Base-by-base conservation (phyloP, 768 basidiomycete species). In the Mycena venus region DNA sequence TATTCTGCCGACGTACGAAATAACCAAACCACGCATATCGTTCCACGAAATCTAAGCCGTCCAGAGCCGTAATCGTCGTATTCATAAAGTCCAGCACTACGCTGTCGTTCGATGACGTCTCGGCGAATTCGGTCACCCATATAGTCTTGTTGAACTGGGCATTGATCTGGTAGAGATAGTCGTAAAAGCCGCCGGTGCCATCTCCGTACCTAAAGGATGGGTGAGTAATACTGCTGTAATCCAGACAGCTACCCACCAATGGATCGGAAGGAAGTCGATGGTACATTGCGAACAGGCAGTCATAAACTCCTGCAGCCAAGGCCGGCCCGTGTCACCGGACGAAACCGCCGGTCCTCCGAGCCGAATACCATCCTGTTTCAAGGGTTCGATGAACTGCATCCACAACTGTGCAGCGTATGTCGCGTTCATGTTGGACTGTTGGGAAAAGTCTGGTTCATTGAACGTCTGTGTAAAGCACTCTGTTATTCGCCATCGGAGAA, bases 101-200 rank as follows among this genome's bases (percentile, higher is more conserved):
- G 53, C 82, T 82, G 59, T 82, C 81, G 77, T 88, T 88, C 55
- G 83, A 79, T 38, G 89, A 88, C 56, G 88, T 90, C 68, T 90
- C 90, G 0, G 90, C 90, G 79, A 85, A 92, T 75, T 92, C 92
- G 6, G 92, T 92, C 7, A 93, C 86, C 92, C 92, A 93, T 21
- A 92, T 83, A 3, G 90, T 88, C 32, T 82, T 81, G 56, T 90
- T 73, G 63, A 86, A 93, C 10, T 86, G 81, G 8, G 82, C 79
- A 73, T 91, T 88, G 55, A 91, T 86, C 74, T 89, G 85, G 80
- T 87, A 85, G 31, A 93, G 80, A 75, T 92, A 91, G 61, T 85
- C 84, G 61, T 87, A 87, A 77, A 93, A 91, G 14, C 84, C 86
- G 59, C 88, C 88, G 1, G 85, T 83, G 56, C 91, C 90, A 49